A percentile compares a stretch with the other conserved stretches of the same genome.
phyloP scores from a whole-genome alignment of 2,329 filamentous ascomycete species.

The Chrysosporium queenslandicum region DNA sequence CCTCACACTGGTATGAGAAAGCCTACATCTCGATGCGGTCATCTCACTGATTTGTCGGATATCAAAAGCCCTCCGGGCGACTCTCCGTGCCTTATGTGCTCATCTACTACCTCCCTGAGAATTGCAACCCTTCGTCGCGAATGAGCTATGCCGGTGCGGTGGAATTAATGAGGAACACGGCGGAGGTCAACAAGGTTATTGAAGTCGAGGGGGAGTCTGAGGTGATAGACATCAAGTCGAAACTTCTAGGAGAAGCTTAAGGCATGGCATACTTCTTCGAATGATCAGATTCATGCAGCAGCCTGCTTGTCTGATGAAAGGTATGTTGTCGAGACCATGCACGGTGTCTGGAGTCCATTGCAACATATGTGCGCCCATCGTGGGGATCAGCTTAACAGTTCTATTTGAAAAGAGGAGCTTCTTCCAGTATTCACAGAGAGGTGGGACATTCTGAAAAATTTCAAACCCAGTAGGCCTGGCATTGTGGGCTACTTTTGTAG shows the following conservation, averaged over 20 bases:
- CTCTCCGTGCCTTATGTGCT: slow-evolving; percentile 86
- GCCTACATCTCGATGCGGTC: background rate
- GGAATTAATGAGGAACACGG: slow-evolving; percentile 87
- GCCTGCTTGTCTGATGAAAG: slow-evolving; percentile 74
- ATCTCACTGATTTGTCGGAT: background rate
- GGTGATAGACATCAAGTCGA: slow-evolving; percentile 66
- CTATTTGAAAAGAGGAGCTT: slow-evolving; percentile 57
- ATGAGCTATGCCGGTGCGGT: slow-evolving; percentile 97
- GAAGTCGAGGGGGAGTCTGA: slow-evolving; percentile 76
- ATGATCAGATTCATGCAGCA: no score
- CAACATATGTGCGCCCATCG: slow-evolving; percentile 99
- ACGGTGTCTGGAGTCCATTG: no score
- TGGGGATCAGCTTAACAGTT: slow-evolving; percentile 80
- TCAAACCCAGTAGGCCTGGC: slow-evolving; percentile 24
- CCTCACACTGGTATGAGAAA: slow-evolving; percentile 59
- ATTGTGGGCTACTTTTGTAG: slow-evolving; percentile 12
- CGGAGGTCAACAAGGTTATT: slow-evolving; percentile 77
- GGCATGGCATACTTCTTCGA: no score
- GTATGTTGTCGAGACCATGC: slow-evolving; percentile 83
- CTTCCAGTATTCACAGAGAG: slow-evolving; percentile 59
- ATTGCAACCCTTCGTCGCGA: slow-evolving; percentile 73
- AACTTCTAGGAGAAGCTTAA: slow-evolving; percentile 37
- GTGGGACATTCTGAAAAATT: slow-evolving; percentile 64
- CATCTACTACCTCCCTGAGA: slow-evolving; percentile 86
- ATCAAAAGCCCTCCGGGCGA: slow-evolving; percentile 61